A percentile compares a stretch with the other conserved stretches of the same genome.
phyloP scores from a whole-genome alignment of 306 rosid genomes.

The Vachellia pachyceras region DNA sequence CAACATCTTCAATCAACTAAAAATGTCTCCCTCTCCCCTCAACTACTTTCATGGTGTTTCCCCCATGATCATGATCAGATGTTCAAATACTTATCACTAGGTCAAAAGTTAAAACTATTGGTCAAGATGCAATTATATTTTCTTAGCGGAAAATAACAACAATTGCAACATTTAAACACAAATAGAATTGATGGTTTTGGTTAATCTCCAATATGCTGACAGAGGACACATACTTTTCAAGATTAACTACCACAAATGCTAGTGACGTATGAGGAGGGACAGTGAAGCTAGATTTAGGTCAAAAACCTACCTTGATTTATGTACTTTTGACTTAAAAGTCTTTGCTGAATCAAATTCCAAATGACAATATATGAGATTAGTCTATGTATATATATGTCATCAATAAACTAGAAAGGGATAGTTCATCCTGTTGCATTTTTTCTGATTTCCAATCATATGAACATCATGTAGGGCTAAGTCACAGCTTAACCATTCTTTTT shows the following conservation, averaged over 20 bases:
- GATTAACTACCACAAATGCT: neutral
- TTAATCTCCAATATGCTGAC: neutral
- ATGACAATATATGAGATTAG: slow-evolving; percentile 2
- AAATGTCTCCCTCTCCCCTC: neutral
- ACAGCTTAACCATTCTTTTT: slow-evolving; percentile 9
- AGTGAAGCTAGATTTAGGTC: neutral
- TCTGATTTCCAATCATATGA: no score
- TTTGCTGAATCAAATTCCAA: neutral
- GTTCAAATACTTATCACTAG: neutral
- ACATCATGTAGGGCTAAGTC: no score
- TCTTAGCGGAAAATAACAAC: neutral
- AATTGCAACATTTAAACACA: neutral
- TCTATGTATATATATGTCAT: slow-evolving; percentile 16
- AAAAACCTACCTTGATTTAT: neutral
- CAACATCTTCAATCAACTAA: neutral
- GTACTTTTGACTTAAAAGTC: neutral
- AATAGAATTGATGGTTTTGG: no score
- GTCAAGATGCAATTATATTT: neutral
- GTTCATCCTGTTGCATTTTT: neutral
- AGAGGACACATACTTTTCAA: neutral
- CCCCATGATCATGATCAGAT: neutral
- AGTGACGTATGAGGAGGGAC: neutral
- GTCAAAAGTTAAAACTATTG: neutral
- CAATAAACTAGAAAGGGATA: neutral
- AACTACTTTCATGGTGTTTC: neutral